These are phyloP conservation scores for Penicillium rolfsii DNA, from an alignment of 2,329 filamentous ascomycete genomes.

Conservation along the genomic window DNA sequence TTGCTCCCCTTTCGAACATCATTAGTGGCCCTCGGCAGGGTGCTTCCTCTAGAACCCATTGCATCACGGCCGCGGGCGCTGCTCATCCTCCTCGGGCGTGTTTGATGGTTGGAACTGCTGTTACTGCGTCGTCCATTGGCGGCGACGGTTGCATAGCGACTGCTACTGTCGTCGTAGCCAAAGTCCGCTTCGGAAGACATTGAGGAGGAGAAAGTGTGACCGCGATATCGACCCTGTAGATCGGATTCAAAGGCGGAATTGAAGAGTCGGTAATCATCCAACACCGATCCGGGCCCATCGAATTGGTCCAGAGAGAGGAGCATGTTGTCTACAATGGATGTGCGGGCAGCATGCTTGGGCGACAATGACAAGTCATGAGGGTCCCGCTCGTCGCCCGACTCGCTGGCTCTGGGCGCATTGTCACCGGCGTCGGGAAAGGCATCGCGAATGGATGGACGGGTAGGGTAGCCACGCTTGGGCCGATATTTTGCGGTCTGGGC, in stretches of 20 bases:
- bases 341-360: slow-evolving; percentile 74
- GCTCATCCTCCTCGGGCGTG: slow-evolving; percentile 63
- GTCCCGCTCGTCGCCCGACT: slow-evolving; percentile 47
- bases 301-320: slow-evolving; percentile 89
- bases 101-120: slow-evolving; percentile 73
- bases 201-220: slow-evolving; percentile 64
- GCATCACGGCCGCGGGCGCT: slow-evolving; percentile 58
- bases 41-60: slow-evolving; percentile 41
- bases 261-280: slow-evolving; percentile 44
- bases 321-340: slow-evolving; percentile 95
- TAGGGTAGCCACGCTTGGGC: slow-evolving; percentile 33
- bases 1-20: slow-evolving; percentile 67
- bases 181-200: slow-evolving; percentile 61
- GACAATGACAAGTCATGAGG: slow-evolving; percentile 81
- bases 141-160: slow-evolving; percentile 47
- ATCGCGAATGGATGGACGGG: slow-evolving; percentile 44
- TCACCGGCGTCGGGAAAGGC: slow-evolving; percentile 46
- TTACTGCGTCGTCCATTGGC: slow-evolving; percentile 70
- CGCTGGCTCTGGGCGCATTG: slow-evolving; percentile 37
- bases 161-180: slow-evolving; percentile 41
- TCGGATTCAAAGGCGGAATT: slow-evolving; percentile 49
- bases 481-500: slow-evolving; percentile 40
- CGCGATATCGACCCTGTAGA: slow-evolving; percentile 51
- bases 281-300: slow-evolving; percentile 49
- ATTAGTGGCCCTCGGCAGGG: slow-evolving; percentile 28